Percentiles rank a stretch among this genome's conserved stretches.
phyloP scores from a whole-genome alignment of 768 basidiomycete genomes.

The Chlorophyllum brunneum region DNA sequence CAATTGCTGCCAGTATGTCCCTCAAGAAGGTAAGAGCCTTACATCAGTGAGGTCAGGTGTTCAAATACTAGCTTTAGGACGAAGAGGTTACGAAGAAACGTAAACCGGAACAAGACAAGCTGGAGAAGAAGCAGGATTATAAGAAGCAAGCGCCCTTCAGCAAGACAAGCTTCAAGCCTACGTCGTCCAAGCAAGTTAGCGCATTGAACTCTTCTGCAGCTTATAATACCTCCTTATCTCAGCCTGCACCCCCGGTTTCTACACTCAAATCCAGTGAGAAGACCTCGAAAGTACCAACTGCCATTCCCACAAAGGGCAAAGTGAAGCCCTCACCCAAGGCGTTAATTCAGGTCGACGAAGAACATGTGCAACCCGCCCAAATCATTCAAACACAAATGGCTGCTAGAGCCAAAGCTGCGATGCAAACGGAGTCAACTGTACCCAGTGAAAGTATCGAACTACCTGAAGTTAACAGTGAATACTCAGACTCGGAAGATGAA shows the following conservation, averaged over 20 bases:
- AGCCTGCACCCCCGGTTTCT: conserved; percentile 16
- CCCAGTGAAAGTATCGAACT: conserved; percentile 84
- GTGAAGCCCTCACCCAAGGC: conserved; percentile 36
- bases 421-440: conserved; percentile 41
- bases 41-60: background rate
- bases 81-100: conserved; percentile 74
- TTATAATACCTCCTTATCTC: conserved; percentile 30
- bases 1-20: conserved; percentile 20
- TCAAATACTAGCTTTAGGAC: conserved; percentile 36
- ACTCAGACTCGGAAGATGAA: conserved; percentile 95
- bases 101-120: conserved; percentile 37
- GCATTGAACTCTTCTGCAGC: conserved; percentile 34
- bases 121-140: conserved; percentile 23
- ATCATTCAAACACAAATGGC: conserved; percentile 65
- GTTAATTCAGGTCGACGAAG: conserved; percentile 40
- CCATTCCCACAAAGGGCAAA: conserved; percentile 40
- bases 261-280: conserved; percentile 36
- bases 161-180: conserved; percentile 38
- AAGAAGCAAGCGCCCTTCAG: conserved; percentile 58
- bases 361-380: conserved; percentile 57
- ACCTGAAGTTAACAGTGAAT: conserved; percentile 95
- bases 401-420: conserved; percentile 63
- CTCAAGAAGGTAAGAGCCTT: conserved; percentile 49
- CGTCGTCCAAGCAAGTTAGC: conserved; percentile 48
- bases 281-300: conserved; percentile 17